Percentiles rank a stretch among this genome's conserved stretches.
phyloP scores from a whole-genome alignment of 495 filamentous ascomycete genomes.

The Aspergillus cavernicola region DNA sequence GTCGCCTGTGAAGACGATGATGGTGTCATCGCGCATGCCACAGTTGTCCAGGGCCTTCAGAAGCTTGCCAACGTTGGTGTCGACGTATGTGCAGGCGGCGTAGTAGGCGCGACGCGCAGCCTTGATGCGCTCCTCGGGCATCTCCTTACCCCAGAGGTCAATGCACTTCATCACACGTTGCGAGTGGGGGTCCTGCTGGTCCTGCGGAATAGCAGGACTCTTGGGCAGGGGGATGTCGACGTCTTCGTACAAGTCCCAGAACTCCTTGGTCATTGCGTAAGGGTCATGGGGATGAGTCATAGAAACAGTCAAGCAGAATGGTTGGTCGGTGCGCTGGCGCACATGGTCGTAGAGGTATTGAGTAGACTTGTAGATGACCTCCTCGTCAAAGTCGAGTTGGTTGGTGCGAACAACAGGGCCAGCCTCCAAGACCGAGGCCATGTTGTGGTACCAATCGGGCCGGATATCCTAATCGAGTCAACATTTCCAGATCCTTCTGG shows the following conservation, averaged over 20 bases:
- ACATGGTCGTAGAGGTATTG: constrained; percentile 85
- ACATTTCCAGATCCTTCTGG: constrained; percentile 8
- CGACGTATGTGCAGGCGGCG: constrained; percentile 83
- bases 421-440: constrained; percentile 81
- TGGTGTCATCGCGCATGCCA: constrained; percentile 73
- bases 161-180: constrained; percentile 76
- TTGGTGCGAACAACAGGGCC: constrained; percentile 80
- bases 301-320: constrained; percentile 85
- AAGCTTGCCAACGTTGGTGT: constrained; percentile 79
- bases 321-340: constrained; percentile 62
- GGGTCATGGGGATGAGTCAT: constrained; percentile 91
- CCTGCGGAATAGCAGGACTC: constrained; percentile 61
- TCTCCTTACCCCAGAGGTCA: constrained; percentile 71
- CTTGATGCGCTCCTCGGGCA: constrained; percentile 75
- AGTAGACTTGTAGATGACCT: constrained; percentile 79
- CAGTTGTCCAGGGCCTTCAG: constrained; percentile 68
- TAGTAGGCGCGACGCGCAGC: constrained; percentile 81
- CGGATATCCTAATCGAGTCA: constrained; percentile 55
- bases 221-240: constrained; percentile 81
- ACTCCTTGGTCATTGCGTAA: constrained; percentile 83
- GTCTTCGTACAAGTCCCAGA: constrained; percentile 83
- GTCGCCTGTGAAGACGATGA: constrained; percentile 83
- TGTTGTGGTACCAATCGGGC: constrained; percentile 90
- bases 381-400: constrained; percentile 92
- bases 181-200: constrained; percentile 78